A percentile compares a stretch with the other conserved stretches of the same genome.
Conservation (phyloP, 1,284 basidiomycete species). For the Blastosporella zonata region DNA sequence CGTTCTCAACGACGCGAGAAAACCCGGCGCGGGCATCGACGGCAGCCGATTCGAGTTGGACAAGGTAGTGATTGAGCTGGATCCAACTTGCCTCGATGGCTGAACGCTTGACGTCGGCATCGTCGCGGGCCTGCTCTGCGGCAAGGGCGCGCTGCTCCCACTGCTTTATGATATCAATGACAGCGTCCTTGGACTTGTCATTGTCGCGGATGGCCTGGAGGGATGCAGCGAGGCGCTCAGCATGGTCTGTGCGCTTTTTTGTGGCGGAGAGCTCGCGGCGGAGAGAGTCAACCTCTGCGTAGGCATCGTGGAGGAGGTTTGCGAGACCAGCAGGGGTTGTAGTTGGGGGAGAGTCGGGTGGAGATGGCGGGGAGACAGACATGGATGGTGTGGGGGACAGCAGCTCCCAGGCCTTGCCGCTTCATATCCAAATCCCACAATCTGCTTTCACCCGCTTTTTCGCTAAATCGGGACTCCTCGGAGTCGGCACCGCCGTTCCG, state of each 20-base stretch:
- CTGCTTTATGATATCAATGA: conserved; percentile 35
- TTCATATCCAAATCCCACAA: conserved; percentile 7
- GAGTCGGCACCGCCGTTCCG: conserved; percentile 23
- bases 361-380: conserved; percentile 10
- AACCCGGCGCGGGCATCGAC: conserved; percentile 52
- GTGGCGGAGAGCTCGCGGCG: conserved; percentile 43
- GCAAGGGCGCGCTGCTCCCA: conserved; percentile 46
- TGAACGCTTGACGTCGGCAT: conserved; percentile 49
- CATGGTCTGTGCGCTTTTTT: conserved; percentile 48
- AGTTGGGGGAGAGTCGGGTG: conserved; percentile 2
- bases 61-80: conserved; percentile 50
- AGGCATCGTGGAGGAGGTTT: conserved; percentile 48
- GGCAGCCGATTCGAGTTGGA: conserved; percentile 40
- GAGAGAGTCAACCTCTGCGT: conserved; percentile 49
- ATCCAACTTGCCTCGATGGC: conserved; percentile 51
- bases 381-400: neutral
- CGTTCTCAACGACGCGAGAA: conserved; percentile 43
- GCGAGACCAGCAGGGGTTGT: conserved; percentile 46
- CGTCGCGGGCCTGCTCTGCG: conserved; percentile 54
- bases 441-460: conserved; percentile 9
- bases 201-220: conserved; percentile 18
- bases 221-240: conserved; percentile 40
- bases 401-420: neutral
- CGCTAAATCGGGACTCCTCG: conserved; percentile 11
- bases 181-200: conserved; percentile 15